Evolutionary conservation across 1,284 basidiomycete genomes (phyloP), one percentile per base, ranked within the genome.

Genomic region (Ganoderma meredithae): DNA sequence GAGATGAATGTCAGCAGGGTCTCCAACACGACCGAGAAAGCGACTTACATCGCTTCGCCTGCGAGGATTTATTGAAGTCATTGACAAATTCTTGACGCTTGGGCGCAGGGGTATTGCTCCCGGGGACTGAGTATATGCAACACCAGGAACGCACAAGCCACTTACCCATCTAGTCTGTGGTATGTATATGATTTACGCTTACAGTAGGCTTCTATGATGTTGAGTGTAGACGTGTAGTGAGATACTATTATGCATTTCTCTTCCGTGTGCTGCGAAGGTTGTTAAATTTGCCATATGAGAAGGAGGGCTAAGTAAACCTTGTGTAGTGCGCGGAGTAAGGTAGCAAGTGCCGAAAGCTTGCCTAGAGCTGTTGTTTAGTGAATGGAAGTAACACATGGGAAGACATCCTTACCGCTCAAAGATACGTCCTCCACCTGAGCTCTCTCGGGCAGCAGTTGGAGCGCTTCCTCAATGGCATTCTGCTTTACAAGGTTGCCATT

Each of bases 201-300:
- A 81, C 96, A 97, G 74, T 92, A 93, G 5, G 88, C 89, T 81
- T 99, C 95, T 47, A 99, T 84, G 68, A 99, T 88, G 77, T 99
- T 94, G 64, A 99, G 88, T 0, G 97, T 98, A 3, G 93, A 91
- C 0, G 95, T 96, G 76, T 92, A 96, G 76, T 96, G 95, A 25
- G 95, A 96, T 31, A 97, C 95, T 59, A 98, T 81, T 47, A 98
- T 92, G 73, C 95, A 93, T 86, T 98, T 98, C 80, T 99, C 98
- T 44, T 94, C 90, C 0, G 95, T 97, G 49, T 85, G 83, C 84
- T 90, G 73, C 62, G 19, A 43, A 75, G 74, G 39, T 22, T 13
- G 53, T 25, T 27, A 47, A 58, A 44, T 13, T 25, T 52, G 63
- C 36, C 22, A 43, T 15, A 12, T 36, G 6, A 60, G 60, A n/a